phyloP scores from a whole-genome alignment of 768 basidiomycete genomes.

The Hydnum rufescens region DNA sequence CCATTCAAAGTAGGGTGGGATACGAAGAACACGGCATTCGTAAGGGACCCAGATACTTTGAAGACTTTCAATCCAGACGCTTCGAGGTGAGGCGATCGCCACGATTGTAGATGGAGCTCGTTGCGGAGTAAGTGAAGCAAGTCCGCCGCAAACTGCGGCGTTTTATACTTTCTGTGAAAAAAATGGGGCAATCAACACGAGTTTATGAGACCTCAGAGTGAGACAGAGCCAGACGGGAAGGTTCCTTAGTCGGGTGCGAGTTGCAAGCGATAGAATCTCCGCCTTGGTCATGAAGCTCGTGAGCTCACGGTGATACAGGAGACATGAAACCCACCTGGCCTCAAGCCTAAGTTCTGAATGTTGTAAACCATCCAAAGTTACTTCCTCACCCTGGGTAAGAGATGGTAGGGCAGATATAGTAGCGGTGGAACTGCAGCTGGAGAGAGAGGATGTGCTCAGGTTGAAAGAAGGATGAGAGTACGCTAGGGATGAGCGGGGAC shows the following conservation, averaged over 20 bases:
- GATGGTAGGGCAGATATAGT: no score
- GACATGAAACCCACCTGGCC: constrained; percentile 39
- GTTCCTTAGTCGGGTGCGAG: neutral
- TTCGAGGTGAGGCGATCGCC: constrained; percentile 21
- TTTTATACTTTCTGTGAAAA: constrained; percentile 40
- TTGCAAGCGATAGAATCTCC: neutral
- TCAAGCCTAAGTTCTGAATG: constrained; percentile 38
- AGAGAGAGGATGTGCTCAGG: no score
- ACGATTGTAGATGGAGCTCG: constrained; percentile 35
- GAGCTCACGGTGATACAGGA: neutral
- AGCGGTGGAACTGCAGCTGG: no score
- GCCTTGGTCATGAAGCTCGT: neutral
- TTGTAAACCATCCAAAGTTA: constrained; percentile 37
- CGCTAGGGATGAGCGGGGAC: no score
- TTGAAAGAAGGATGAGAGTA: no score
- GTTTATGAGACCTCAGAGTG: no score
- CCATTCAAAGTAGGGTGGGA: constrained; percentile 35
- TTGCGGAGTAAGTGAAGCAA: constrained; percentile 35
- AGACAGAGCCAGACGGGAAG: neutral
- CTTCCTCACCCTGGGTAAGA: constrained; percentile 20
- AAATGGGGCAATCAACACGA: neutral
- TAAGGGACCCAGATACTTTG: constrained; percentile 81
- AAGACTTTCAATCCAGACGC: constrained; percentile 31
- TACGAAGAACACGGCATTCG: constrained; percentile 94
- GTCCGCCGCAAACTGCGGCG: constrained; percentile 31